Conservation (phyloP, 768 basidiomycete species). For the Trametes gibbosa region DNA sequence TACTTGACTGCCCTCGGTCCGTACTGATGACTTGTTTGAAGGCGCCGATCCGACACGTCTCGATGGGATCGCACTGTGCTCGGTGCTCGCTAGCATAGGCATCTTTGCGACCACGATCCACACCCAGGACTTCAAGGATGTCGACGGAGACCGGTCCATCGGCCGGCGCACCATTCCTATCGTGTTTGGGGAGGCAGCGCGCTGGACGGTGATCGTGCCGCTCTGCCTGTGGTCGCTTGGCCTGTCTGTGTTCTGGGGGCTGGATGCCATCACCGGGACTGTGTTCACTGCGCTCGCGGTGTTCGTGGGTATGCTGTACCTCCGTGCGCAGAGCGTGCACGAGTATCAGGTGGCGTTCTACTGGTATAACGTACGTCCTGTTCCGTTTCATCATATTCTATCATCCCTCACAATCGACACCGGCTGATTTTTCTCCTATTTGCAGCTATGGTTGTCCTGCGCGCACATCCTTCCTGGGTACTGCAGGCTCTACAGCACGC, state of each 20-base stretch:
- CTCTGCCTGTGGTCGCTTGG: constrained; percentile 26
- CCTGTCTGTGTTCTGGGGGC: constrained; percentile 20
- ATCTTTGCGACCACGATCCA: constrained; percentile 38
- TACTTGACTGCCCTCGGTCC: background rate
- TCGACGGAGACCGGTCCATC: constrained; percentile 11
- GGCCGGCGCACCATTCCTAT: constrained; percentile 15
- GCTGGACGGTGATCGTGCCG: constrained; percentile 21
- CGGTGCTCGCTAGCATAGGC: constrained; percentile 27
- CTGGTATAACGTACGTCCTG: constrained; percentile 27
- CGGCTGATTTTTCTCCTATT: background rate
- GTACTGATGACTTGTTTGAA: background rate
- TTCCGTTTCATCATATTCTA: background rate
- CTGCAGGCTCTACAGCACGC: background rate
- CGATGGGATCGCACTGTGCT: constrained; percentile 18
- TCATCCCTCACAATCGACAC: background rate
- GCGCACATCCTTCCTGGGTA: constrained; percentile 15
- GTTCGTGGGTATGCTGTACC: constrained; percentile 23
- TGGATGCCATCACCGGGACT: constrained; percentile 10
- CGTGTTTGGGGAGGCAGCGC: constrained; percentile 17
- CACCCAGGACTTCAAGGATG: constrained; percentile 23
- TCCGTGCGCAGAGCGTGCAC: constrained; percentile 8
- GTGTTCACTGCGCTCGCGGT: constrained; percentile 17
- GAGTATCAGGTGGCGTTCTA: constrained; percentile 29
- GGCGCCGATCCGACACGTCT: constrained; percentile 17
- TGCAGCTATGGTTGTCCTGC: constrained; percentile 13